Percentiles rank a stretch among this genome's conserved stretches.
phyloP scores from a whole-genome alignment of 345 rosid genomes.

The Erysimum cheiranthoides region DNA sequence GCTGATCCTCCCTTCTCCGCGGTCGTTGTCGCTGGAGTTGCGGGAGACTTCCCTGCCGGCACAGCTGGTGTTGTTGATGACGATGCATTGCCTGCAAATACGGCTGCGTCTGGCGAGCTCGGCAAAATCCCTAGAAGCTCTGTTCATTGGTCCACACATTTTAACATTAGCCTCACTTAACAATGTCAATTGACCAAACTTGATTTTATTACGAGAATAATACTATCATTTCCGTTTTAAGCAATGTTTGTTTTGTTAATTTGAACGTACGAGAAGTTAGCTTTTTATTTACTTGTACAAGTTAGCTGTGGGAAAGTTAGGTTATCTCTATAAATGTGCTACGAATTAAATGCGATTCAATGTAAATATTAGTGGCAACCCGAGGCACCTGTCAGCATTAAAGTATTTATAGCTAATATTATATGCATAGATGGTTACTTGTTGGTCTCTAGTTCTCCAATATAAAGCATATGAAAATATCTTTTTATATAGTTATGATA shows the following conservation, averaged over 20 bases:
- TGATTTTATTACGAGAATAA: background rate
- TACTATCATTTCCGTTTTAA: background rate
- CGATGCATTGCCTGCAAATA: constrained; percentile 53
- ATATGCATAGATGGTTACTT: constrained; percentile 4
- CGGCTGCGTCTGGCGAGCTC: constrained; percentile 77
- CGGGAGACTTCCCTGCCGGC: constrained; percentile 37
- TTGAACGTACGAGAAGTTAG: background rate
- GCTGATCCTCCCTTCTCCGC: constrained; percentile 29
- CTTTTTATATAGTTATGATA: background rate
- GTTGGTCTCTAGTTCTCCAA: constrained; percentile 23
- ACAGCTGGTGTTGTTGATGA: constrained; percentile 40
- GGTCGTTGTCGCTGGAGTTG: constrained; percentile 29
- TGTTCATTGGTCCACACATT: constrained; percentile 44
- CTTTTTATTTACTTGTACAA: background rate
- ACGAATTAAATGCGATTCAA: constrained; percentile 25
- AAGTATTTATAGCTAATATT: constrained; percentile 1
- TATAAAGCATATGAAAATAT: background rate
- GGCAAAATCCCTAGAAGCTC: constrained; percentile 82
- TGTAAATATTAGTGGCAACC: constrained; percentile 7
- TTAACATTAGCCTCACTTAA: constrained; percentile 17
- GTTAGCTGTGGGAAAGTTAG: background rate
- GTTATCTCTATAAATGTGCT: constrained; percentile 7
- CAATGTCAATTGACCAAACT: constrained; percentile 2
- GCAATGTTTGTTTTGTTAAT: background rate
- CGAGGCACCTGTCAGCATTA: constrained; percentile 27